Evolutionary conservation across 176 grass and related monocot genomes (phyloP).

Genomic region (Carex cristatella): DNA sequence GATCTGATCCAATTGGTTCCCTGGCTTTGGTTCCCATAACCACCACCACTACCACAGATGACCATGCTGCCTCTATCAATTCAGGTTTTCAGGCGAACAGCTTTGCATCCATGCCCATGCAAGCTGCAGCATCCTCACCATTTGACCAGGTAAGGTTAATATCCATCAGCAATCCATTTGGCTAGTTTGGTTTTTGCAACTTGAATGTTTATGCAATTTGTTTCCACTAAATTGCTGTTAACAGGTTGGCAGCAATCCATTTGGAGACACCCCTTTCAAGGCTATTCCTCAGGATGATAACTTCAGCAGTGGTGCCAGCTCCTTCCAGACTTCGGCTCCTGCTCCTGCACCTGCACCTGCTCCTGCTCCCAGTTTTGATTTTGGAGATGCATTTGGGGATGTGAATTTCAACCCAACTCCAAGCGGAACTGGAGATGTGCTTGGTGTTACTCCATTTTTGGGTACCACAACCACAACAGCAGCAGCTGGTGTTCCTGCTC

Average conservation of each 20-base stretch:
- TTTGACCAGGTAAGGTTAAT: constrained; percentile 52
- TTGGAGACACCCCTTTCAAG: constrained; percentile 83
- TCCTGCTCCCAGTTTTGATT: constrained; percentile 49
- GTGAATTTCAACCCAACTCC: constrained; percentile 40
- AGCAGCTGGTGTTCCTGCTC: constrained; percentile 7
- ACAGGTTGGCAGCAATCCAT: constrained; percentile 66
- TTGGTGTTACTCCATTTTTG: constrained; percentile 31
- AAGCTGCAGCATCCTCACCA: constrained; percentile 29
- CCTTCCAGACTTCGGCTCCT: constrained; percentile 18
- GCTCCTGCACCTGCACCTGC: not conserved
- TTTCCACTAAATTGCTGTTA: not conserved
- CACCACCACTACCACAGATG: constrained; percentile 34
- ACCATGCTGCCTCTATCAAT: constrained; percentile 45
- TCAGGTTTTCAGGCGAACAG: constrained; percentile 47
- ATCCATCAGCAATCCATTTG: not conserved
- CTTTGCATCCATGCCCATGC: constrained; percentile 51
- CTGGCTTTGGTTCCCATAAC: constrained; percentile 77
- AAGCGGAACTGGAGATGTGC: constrained; percentile 35
- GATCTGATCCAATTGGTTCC: constrained; percentile 61
- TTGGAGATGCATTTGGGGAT: constrained; percentile 69
- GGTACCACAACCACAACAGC: constrained; percentile 18
- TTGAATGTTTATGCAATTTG: not conserved
- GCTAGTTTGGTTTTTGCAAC: not conserved
- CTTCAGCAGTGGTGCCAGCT: constrained; percentile 31
- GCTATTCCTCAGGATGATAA: constrained; percentile 48